Evolutionary conservation across 345 rosid species (phyloP), one percentile per base, ranked within the genome.

Genomic region (Eutrema yunnanense): DNA sequence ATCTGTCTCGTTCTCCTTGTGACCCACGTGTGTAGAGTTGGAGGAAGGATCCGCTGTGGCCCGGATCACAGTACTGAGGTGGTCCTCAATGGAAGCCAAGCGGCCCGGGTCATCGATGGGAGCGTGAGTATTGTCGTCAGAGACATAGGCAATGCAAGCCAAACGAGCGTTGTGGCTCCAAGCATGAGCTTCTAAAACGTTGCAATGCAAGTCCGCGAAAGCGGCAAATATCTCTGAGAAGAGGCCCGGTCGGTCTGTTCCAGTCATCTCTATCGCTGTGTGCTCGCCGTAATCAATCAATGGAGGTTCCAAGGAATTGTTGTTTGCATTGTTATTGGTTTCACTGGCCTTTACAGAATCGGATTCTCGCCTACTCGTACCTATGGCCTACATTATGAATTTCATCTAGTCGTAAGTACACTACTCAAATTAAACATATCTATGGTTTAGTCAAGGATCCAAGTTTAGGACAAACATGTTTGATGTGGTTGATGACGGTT

Each of bases 111-210:
- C 92, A 53, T 83, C 75, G 8, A 88, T 86, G 6, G 88, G 88
- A n/a, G 72, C 43, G 38, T 79, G 73, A 3, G 85, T 83, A 4
- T 72, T 59, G 50, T 81, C 85, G 22, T 91, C 92, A 13, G 88
- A 38, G 48, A 91, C 79, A 48, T 84, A 85, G 34, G 84, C 88
- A 5, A 91, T 84, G 49, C 90, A 87, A 2, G 97, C 97, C 2
- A 86, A 59, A 11, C 87, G 81, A 10, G 82, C 81, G 7, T 91
- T 91, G 79, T 91, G 97, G 74, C 86, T 91, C 97, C 97, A 91
- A 3, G 89, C 88, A 6, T 91, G 89, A 26, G 91, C 95, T 69
- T 88, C 88, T 0, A 91, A 71, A 2, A 91, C 75, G 53, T 86
- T 87, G 79, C 95, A 88, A 4, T 76, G 82, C 5, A 91, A 84